These are phyloP conservation scores for Friedmanniomyces endolithicus DNA, from an alignment of 495 filamentous ascomycete species.

Conservation along the genomic window DNA sequence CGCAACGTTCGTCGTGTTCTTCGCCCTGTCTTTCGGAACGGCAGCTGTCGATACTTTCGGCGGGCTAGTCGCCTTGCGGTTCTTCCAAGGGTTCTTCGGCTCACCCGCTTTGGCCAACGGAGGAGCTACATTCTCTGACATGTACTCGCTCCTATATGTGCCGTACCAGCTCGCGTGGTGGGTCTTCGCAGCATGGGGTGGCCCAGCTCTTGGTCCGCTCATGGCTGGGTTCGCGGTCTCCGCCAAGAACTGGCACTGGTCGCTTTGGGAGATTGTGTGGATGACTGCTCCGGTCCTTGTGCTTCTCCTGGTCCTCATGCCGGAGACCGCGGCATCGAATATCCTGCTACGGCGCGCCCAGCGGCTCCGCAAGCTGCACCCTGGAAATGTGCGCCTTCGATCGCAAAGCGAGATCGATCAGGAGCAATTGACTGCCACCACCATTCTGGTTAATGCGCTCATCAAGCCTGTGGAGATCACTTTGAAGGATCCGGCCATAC, in stretches of 20 bases:
- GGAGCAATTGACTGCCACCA: background rate
- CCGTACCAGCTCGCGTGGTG: background rate
- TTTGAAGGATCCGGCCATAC: slow-evolving; percentile 46
- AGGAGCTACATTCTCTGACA: background rate
- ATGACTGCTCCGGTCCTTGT: background rate
- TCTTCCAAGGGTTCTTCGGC: slow-evolving; percentile 7
- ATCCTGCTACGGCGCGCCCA: background rate
- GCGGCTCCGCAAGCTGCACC: background rate
- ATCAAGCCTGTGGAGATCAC: slow-evolving; percentile 48
- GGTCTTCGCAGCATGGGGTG: background rate
- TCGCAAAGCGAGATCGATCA: background rate
- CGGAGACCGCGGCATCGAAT: background rate
- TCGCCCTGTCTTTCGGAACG: background rate
- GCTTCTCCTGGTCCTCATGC: background rate
- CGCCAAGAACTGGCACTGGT: background rate
- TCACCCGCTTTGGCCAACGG: background rate
- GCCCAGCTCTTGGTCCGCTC: background rate
- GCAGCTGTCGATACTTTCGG: background rate
- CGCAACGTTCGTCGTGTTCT: background rate
- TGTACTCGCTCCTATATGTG: background rate
- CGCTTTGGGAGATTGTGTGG: background rate
- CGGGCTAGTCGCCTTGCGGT: background rate
- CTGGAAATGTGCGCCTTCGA: background rate
- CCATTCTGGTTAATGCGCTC: slow-evolving; percentile 40
- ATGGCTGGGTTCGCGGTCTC: background rate